Evolutionary conservation across 2,329 filamentous ascomycete species (phyloP).

Genomic region (Endoconidiophora laricicola): DNA sequence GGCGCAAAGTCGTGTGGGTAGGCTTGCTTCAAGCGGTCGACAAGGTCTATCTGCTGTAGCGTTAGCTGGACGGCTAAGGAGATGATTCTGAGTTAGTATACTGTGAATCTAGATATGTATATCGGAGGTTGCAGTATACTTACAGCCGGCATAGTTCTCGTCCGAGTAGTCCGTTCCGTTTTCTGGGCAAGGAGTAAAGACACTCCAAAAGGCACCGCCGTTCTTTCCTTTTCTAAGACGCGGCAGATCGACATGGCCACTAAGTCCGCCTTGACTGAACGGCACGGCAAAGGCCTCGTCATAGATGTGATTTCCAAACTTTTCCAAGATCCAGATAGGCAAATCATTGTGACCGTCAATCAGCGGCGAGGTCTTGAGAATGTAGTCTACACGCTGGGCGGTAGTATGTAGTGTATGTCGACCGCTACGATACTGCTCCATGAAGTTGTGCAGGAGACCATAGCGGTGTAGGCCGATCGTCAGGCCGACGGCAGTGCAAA

Average conservation of each 20-base stretch:
- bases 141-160: constrained; percentile 51
- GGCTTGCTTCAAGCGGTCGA: constrained; percentile 41
- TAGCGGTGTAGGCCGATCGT: background rate
- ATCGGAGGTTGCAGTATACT: constrained; percentile 15
- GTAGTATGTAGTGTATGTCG: background rate
- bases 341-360: constrained; percentile 84
- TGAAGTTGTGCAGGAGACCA: too few relatives aligned
- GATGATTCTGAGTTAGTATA: constrained; percentile 3
- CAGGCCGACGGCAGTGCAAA: background rate
- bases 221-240: constrained; percentile 53
- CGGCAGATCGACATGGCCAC: constrained; percentile 61
- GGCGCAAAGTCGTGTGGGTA: constrained; percentile 58
- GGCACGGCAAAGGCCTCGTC: constrained; percentile 51
- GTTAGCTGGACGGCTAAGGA: constrained; percentile 46
- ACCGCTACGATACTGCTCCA: too few relatives aligned
- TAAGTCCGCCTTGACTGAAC: constrained; percentile 55
- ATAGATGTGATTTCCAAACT: constrained; percentile 66
- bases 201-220: constrained; percentile 88
- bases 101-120: background rate
- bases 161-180: constrained; percentile 60
- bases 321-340: constrained; percentile 49
- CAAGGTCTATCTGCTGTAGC: constrained; percentile 58
- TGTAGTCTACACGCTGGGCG: constrained; percentile 3
- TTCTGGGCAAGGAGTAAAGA: constrained; percentile 59
- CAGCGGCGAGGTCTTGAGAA: constrained; percentile 11